Evolutionary conservation across 495 filamentous ascomycete species (phyloP).

Genomic region (Chaetomium fimeti): DNA sequence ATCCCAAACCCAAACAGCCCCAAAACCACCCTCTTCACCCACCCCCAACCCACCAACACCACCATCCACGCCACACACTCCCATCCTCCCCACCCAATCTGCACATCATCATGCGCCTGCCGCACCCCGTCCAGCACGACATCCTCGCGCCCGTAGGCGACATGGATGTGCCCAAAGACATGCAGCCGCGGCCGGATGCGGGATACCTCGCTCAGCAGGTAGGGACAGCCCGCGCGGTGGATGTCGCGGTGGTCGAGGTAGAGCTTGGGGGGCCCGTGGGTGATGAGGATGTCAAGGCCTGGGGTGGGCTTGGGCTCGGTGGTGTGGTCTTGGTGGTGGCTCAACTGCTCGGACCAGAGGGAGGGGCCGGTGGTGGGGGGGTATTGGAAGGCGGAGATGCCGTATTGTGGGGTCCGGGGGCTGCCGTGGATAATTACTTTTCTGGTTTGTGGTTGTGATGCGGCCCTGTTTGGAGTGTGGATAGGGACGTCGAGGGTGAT

Average conservation of each 20-base stretch:
- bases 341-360: neutral
- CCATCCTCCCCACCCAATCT: constrained; percentile 16
- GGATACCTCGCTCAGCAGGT: neutral
- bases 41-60: constrained; percentile 3
- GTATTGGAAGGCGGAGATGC: constrained; percentile 19
- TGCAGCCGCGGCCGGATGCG: constrained; percentile 15
- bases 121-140: constrained; percentile 8
- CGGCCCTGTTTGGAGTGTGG: no score
- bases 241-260: constrained; percentile 16
- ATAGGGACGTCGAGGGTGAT: constrained; percentile 11
- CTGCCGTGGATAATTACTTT: constrained; percentile 17
- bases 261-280: constrained; percentile 10
- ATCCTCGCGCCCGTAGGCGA: constrained; percentile 2
- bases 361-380: neutral
- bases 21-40: neutral
- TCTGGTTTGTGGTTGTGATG: neutral
- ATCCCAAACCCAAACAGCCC: neutral
- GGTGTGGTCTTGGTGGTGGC: neutral
- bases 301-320: neutral
- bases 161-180: constrained; percentile 18
- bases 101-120: constrained; percentile 12
- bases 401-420: constrained; percentile 18
- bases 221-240: constrained; percentile 14
- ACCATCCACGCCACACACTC: neutral
- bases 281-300: neutral